A percentile compares a stretch with the other conserved stretches of the same genome.
phyloP scores from a whole-genome alignment of 1,284 basidiomycete genomes.

The Vanrija sp. region DNA sequence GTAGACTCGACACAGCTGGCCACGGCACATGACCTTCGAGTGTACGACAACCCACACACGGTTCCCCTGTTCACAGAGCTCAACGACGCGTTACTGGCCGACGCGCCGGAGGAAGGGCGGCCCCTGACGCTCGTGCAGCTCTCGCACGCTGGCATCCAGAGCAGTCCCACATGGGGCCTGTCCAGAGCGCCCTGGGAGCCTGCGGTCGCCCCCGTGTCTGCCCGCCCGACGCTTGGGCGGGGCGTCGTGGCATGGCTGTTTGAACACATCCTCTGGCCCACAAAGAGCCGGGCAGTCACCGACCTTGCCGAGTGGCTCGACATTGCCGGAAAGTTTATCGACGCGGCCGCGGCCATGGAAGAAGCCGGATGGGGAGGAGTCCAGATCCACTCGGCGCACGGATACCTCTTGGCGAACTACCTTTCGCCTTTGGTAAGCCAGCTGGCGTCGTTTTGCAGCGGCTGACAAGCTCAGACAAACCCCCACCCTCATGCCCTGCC shows the following conservation, averaged over 20 bases:
- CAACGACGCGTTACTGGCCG: constrained; percentile 56
- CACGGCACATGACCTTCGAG: constrained; percentile 71
- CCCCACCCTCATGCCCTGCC: constrained; percentile 58
- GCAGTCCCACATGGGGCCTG: constrained; percentile 52
- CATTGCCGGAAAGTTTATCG: constrained; percentile 64
- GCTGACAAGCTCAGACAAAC: constrained; percentile 59
- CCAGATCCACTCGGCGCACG: constrained; percentile 84
- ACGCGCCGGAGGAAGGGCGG: constrained; percentile 2
- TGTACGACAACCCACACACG: constrained; percentile 53
- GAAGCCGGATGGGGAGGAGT: constrained; percentile 82
- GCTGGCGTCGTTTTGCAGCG: neutral
- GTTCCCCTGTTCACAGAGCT: constrained; percentile 56
- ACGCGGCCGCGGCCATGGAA: constrained; percentile 64
- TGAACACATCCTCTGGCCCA: constrained; percentile 60
- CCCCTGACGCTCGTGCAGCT: constrained; percentile 65
- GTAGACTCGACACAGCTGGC: constrained; percentile 68
- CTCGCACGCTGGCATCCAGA: constrained; percentile 82
- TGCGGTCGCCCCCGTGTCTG: constrained; percentile 69
- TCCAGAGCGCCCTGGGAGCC: constrained; percentile 44
- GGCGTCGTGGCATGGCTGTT: constrained; percentile 50
- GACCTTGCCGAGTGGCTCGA: constrained; percentile 59
- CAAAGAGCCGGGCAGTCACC: constrained; percentile 54
- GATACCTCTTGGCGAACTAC: constrained; percentile 82
- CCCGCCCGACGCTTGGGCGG: constrained; percentile 51
- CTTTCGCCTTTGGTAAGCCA: constrained; percentile 66